phyloP scores from a whole-genome alignment of 192 early-diverging fungal genomes.

The Umbelopsis ramanniana region DNA sequence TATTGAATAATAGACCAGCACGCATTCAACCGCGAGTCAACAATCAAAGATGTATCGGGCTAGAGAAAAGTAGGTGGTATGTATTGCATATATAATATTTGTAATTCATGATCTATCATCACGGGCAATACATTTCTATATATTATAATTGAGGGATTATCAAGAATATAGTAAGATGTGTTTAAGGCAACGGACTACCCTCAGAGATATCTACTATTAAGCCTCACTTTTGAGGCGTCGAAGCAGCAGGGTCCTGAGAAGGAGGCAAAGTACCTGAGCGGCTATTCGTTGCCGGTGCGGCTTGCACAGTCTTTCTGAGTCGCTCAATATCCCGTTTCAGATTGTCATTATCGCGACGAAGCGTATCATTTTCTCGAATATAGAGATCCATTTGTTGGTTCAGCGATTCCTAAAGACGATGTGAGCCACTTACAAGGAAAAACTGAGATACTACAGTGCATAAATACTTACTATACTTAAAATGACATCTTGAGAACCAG shows the following conservation, averaged over 20 bases:
- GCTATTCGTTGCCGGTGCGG: background rate
- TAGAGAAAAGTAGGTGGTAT: no score
- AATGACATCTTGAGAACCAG: background rate
- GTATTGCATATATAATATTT: no score
- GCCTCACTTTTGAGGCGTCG: slow-evolving; percentile 1
- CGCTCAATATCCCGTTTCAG: slow-evolving; percentile 18
- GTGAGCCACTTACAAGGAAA: background rate
- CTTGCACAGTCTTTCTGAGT: background rate
- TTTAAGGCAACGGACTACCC: no score
- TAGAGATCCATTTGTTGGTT: slow-evolving; percentile 14
- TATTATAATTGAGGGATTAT: no score
- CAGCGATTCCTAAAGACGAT: slow-evolving; percentile 2
- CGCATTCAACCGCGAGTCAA: no score
- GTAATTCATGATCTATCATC: no score
- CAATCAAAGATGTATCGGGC: no score
- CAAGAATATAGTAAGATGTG: no score
- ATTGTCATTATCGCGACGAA: slow-evolving; percentile 20
- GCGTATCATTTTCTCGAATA: background rate
- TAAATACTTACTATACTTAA: background rate
- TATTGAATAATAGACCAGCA: no score
- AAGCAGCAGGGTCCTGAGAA: background rate
- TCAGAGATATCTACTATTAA: background rate
- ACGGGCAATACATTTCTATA: no score
- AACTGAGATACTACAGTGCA: background rate
- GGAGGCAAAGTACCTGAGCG: background rate